A percentile compares a stretch with the other conserved stretches of the same genome.
Evolutionary conservation across 2,329 filamentous ascomycete genomes (phyloP).

Genomic region (Dactylonectria estremocensis): DNA sequence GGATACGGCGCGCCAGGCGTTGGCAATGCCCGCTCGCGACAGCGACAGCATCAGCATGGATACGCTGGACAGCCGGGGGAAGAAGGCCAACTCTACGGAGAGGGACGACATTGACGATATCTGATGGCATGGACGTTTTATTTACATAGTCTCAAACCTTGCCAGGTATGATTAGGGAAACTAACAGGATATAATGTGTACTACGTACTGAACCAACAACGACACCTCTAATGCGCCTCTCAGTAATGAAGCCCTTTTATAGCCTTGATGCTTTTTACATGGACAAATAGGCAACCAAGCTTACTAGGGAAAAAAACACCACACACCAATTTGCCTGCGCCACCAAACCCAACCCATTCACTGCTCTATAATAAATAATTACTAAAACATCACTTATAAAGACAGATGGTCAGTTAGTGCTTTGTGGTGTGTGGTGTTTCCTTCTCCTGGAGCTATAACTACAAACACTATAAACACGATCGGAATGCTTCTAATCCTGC

Average conservation of each 20-base stretch:
- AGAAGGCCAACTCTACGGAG: conserved; percentile 57
- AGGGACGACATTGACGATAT: conserved; percentile 73
- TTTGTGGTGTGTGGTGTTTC: too few relatives aligned
- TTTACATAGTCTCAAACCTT: conserved; percentile 31
- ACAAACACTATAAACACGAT: too few relatives aligned
- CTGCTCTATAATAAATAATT: too few relatives aligned
- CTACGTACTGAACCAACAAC: conserved; percentile 28
- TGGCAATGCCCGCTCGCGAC: conserved; percentile 77
- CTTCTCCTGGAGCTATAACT: too few relatives aligned
- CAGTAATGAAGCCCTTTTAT: not conserved
- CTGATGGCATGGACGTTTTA: conserved; percentile 50
- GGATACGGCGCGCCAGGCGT: conserved; percentile 87
- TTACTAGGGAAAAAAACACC: too few relatives aligned
- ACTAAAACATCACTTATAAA: too few relatives aligned
- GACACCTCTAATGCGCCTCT: conserved; percentile 22
- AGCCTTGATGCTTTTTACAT: not conserved
- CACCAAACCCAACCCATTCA: too few relatives aligned
- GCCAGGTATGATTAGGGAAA: conserved; percentile 42
- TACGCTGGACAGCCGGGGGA: conserved; percentile 72
- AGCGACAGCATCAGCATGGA: conserved; percentile 71
- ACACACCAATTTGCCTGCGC: too few relatives aligned
- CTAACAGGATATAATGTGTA: conserved; percentile 51
- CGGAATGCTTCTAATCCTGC: too few relatives aligned
- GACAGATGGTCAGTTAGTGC: too few relatives aligned
- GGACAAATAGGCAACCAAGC: too few relatives aligned